Conservation (phyloP, 2,329 filamentous ascomycete genomes). For the Colletotrichum gloeosporioides region DNA sequence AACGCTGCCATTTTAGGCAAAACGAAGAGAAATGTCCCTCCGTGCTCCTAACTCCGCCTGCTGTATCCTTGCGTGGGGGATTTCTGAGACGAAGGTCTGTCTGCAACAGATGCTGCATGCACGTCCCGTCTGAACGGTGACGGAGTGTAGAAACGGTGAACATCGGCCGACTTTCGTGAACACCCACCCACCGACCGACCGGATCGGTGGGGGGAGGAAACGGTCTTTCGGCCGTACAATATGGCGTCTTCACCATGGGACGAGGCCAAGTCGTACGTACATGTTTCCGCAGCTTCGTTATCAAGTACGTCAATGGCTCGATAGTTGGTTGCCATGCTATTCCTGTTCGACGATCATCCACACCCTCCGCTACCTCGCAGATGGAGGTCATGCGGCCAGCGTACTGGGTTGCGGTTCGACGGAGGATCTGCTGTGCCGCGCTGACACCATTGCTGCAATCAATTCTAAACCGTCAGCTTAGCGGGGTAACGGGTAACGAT, state of each 20-base stretch:
- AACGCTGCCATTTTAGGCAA: background rate
- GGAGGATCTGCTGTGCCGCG: constrained; percentile 6
- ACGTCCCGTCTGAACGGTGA: constrained; percentile 11
- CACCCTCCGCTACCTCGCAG: background rate
- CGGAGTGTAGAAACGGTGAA: background rate
- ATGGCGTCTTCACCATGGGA: background rate
- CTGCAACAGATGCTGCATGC: constrained; percentile 4
- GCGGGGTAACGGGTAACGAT: background rate
- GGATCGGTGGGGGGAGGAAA: constrained; percentile 4
- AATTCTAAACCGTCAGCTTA: constrained; percentile 13
- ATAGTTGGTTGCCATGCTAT: background rate
- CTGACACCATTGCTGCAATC: background rate
- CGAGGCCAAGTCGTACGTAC: background rate
- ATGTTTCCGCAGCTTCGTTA: background rate
- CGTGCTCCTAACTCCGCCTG: background rate
- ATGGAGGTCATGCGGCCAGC: constrained; percentile 8
- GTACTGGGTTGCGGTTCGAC: constrained; percentile 3
- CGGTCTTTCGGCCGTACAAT: background rate
- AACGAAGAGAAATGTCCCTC: background rate
- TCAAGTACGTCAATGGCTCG: constrained; percentile 5
- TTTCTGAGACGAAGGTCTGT: constrained; percentile 13
- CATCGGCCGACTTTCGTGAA: background rate
- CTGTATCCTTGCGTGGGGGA: constrained; percentile 10
- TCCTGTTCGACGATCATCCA: background rate
- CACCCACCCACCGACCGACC: background rate